Conservation (phyloP, 306 rosid species). For the Glycine latifolia region DNA sequence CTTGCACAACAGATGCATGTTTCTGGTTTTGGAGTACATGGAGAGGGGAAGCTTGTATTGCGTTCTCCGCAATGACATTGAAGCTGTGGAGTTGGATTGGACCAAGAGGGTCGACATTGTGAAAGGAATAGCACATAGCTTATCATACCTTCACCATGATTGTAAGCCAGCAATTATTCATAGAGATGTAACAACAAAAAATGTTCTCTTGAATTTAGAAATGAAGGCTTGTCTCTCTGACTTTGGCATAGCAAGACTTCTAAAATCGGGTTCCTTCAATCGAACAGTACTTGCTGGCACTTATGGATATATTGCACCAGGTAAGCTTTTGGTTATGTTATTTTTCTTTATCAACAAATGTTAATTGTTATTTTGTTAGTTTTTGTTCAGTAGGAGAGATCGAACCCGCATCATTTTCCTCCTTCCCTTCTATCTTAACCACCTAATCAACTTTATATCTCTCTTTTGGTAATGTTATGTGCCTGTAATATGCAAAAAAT, state of each 20-base stretch:
- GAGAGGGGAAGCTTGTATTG: conserved; percentile 25
- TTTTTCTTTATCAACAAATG: no score
- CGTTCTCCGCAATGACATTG: conserved; percentile 4
- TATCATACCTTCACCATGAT: conserved; percentile 36
- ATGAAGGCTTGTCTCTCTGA: conserved; percentile 34
- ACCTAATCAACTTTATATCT: no score
- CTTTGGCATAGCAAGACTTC: conserved; percentile 36
- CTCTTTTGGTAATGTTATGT: not conserved
- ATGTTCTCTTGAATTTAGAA: conserved; percentile 29
- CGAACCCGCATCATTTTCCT: no score
- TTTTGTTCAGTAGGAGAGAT: no score
- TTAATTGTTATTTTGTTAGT: no score
- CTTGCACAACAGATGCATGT: conserved; percentile 36
- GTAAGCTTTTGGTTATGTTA: not conserved
- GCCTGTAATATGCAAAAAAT: not conserved
- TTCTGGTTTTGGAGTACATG: conserved; percentile 27
- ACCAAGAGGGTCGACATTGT: conserved; percentile 45
- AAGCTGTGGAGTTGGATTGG: conserved; percentile 37
- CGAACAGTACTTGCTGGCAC: not conserved
- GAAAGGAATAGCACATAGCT: conserved; percentile 40
- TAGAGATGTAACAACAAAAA: conserved; percentile 30
- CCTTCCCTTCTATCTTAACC: no score
- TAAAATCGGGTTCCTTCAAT: conserved; percentile 5
- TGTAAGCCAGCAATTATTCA: conserved; percentile 33
- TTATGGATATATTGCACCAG: conserved; percentile 34